A percentile compares a stretch with the other conserved stretches of the same genome.
Conservation (phyloP, 352 stramenopile species). For the Globisporangium camurandrum region DNA sequence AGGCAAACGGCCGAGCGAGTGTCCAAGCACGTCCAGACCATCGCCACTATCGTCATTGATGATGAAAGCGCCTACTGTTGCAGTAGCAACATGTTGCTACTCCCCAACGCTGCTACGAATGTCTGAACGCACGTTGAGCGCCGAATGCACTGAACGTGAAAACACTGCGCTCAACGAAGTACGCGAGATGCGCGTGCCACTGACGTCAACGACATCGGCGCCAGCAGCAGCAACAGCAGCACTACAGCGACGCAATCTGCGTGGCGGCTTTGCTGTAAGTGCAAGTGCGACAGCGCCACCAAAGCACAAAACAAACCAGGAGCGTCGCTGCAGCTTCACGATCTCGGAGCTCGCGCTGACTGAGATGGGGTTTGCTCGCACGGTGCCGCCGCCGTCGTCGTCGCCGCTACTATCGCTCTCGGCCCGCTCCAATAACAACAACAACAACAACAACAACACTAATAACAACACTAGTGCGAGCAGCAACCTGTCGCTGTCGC, state of each 20-base stretch:
- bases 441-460: conserved; percentile 3
- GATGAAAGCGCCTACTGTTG: background rate
- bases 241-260: background rate
- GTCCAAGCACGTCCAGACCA: no score
- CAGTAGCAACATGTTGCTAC: no score
- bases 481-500: conserved; percentile 1
- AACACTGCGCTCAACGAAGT: background rate
- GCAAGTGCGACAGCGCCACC: background rate
- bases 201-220: background rate
- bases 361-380: conserved; percentile 32
- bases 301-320: conserved; percentile 20
- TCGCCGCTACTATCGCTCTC: conserved; percentile 1
- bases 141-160: background rate
- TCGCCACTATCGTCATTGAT: conserved; percentile 12
- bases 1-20: conserved; percentile 18
- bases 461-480: background rate
- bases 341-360: conserved; percentile 44
- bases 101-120: no score
- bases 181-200: background rate
- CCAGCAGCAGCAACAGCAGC: background rate
- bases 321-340: conserved; percentile 56
- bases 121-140: conserved; percentile 2
- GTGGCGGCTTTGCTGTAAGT: no score
- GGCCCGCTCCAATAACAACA: background rate
- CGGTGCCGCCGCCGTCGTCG: conserved; percentile 16